Evolutionary conservation across 2,329 filamentous ascomycete genomes (phyloP), one percentile per base, ranked within the genome.

Genomic region (Metarhizium humberi): DNA sequence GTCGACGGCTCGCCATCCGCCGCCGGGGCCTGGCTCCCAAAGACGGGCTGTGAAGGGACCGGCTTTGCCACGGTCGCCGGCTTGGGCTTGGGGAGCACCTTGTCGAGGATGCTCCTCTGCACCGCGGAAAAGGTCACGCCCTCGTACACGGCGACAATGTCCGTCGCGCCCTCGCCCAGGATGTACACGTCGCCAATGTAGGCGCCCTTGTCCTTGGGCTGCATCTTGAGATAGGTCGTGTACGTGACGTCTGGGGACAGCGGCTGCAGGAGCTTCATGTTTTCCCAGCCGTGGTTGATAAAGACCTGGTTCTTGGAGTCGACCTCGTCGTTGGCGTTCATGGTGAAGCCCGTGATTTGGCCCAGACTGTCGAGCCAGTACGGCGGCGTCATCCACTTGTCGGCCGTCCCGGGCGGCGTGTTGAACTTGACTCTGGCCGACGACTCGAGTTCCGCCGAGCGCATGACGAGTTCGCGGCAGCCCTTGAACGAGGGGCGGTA

Each of bases 391-490:
- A 16, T 40, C 11, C 38, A 14, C 38, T 40, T 40, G 38, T 40
- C 38, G 5, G 52, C 63, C 13, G 57, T 54, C 0, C 77, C 72
- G 53, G 80, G 75, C 14, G 75, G 72, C 2, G 52, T 52, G 46
- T 13, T 16, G 38, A 40, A 40, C 14, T 40, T 13, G 38, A 40
- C 14, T 5, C 13, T 13, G 38, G 38, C 38, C 14, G 38, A 13
- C 38, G 11, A 40, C 11, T 40, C 38, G 11, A 16, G 11, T 40
- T 40, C 38, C 5, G 38, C 38, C 11, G 38, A 40, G 36, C 62
- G 57, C 2, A 85, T 70, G 40, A 84, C 75, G 6, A 85, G 79
- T 54, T 81, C 78, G 43, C 82, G 75, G 71, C 84, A 83, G 29
- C 80, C 81, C 53, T 73, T 74, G 64, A 80, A 85, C 42, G 73